These are phyloP conservation scores for Ophiostoma populinum DNA, from an alignment of 2,329 filamentous ascomycete genomes.

Conservation along the genomic window DNA sequence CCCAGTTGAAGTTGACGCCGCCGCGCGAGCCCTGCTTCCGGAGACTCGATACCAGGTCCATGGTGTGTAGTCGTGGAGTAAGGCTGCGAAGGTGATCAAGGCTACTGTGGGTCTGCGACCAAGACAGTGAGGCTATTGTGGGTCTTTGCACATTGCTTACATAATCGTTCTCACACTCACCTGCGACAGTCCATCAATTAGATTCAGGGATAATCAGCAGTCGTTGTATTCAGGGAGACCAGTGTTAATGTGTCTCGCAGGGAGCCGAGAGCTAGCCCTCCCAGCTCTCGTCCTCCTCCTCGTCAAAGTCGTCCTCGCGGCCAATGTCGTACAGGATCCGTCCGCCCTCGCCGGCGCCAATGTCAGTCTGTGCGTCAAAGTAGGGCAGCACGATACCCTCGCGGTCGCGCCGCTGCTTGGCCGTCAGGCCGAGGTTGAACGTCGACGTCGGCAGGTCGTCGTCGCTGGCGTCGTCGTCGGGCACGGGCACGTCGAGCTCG, in stretches of 20 bases:
- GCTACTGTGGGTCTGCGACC: no score
- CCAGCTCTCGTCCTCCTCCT: constrained; percentile 51
- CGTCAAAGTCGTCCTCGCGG: constrained; percentile 71
- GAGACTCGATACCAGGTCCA: constrained; percentile 89
- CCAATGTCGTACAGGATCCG: constrained; percentile 96
- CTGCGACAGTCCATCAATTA: no score
- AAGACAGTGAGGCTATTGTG: no score
- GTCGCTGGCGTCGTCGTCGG: constrained; percentile 16
- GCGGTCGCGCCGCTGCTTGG: constrained; percentile 71
- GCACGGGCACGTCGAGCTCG: constrained; percentile 31
- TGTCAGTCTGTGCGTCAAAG: constrained; percentile 81
- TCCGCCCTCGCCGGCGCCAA: constrained; percentile 67
- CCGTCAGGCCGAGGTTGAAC: constrained; percentile 74
- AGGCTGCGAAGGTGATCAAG: no score
- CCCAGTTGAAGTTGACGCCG: constrained; percentile 92
- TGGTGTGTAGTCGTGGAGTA: not conserved
- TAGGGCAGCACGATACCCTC: constrained; percentile 88
- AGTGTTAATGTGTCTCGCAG: no score
- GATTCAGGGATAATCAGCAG: no score
- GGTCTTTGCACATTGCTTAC: no score
- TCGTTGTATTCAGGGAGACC: no score
- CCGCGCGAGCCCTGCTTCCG: constrained; percentile 83
- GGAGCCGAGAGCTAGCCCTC: not conserved
- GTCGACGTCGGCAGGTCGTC: constrained; percentile 47
- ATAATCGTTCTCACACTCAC: no score